Conservation (phyloP, 2,329 filamentous ascomycete species). For the Lachnellula occidentalis region DNA sequence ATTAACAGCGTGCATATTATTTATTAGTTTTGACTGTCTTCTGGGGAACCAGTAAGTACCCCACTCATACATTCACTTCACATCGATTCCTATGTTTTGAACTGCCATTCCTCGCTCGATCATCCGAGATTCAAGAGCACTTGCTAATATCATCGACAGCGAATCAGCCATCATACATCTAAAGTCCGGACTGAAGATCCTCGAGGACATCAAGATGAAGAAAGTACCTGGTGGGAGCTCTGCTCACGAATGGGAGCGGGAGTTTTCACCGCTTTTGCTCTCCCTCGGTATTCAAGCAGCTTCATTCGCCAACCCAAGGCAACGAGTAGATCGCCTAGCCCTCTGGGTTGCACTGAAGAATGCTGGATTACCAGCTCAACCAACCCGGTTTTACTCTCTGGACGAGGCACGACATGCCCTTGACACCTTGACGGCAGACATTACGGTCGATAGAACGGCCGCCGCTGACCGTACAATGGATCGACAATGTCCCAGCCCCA, state of each 20-base stretch:
- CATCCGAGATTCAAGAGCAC: no score
- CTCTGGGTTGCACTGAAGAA: conserved; percentile 20
- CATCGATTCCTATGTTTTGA: background rate
- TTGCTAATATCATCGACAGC: conserved; percentile 13
- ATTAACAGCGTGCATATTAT: conserved; percentile 57
- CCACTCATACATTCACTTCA: background rate
- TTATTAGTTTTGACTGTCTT: conserved; percentile 56
- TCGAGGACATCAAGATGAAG: conserved; percentile 21
- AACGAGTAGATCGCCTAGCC: conserved; percentile 16
- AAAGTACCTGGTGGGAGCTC: conserved; percentile 2
- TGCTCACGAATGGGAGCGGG: conserved; percentile 18
- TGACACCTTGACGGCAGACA: conserved; percentile 48
- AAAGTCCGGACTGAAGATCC: conserved; percentile 24
- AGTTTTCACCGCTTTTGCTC: conserved; percentile 23
- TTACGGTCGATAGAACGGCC: conserved; percentile 47
- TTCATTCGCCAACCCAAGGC: conserved; percentile 23
- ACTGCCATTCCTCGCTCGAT: no score
- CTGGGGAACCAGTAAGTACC: conserved; percentile 23
- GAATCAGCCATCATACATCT: conserved; percentile 26
- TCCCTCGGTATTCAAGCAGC: conserved; percentile 26
- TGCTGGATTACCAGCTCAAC: conserved; percentile 11
- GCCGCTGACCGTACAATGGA: conserved; percentile 2
- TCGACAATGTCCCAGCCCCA: conserved; percentile 34
- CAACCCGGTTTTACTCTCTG: conserved; percentile 40
- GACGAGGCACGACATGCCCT: conserved; percentile 52